phyloP scores from a whole-genome alignment of 768 basidiomycete genomes.

The Chiua virens region DNA sequence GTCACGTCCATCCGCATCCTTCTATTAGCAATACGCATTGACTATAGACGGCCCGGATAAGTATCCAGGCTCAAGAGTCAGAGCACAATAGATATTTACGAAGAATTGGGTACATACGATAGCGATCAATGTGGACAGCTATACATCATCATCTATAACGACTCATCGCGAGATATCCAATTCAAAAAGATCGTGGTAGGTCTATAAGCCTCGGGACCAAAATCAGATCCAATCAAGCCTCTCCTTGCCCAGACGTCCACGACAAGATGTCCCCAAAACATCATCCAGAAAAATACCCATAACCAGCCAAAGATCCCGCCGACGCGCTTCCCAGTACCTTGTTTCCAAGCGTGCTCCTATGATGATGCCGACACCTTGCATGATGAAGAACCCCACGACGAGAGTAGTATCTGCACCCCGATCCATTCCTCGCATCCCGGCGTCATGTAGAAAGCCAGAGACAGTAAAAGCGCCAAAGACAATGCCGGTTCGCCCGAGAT shows the following conservation, averaged over 20 bases:
- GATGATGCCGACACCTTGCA: conserved; percentile 53
- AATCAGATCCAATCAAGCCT: conserved; percentile 19
- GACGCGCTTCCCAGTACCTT: conserved; percentile 44
- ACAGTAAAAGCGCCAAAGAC: conserved; percentile 59
- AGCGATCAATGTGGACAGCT: not conserved
- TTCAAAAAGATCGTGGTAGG: conserved; percentile 15
- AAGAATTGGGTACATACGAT: too few species aligned
- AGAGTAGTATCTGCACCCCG: conserved; percentile 45
- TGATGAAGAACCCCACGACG: conserved; percentile 54
- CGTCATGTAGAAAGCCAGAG: conserved; percentile 61
- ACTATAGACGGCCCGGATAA: too few species aligned
- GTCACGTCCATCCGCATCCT: too few species aligned
- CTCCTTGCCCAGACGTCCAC: conserved; percentile 41
- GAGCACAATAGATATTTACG: too few species aligned
- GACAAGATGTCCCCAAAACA: conserved; percentile 47
- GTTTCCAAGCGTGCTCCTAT: conserved; percentile 50
- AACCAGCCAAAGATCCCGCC: conserved; percentile 48
- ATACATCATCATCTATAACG: not conserved
- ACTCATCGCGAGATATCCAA: conserved; percentile 2
- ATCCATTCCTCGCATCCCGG: conserved; percentile 59
- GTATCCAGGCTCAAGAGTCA: too few species aligned
- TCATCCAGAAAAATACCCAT: conserved; percentile 52
- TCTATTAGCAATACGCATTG: too few species aligned
- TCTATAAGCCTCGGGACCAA: conserved; percentile 16
- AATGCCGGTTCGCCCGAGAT: conserved; percentile 48